phyloP scores from a whole-genome alignment of 129 eudicot genomes.

The Mikania micrantha region DNA sequence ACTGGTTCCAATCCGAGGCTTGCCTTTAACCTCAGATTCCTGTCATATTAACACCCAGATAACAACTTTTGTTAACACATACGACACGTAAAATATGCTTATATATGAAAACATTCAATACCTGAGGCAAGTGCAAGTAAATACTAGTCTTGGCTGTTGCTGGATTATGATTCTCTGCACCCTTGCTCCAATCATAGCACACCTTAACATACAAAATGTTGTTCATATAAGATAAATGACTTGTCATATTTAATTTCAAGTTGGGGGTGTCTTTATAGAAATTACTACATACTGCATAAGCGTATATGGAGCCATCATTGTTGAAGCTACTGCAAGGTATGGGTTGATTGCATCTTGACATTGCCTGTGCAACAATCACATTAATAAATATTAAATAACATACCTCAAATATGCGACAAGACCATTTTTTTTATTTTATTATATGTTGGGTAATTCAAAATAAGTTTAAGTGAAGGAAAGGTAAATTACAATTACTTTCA shows the following conservation, averaged over 20 bases:
- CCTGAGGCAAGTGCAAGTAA: conserved; percentile 74
- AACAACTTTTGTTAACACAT: neutral
- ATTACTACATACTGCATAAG: conserved; percentile 53
- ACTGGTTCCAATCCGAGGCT: conserved; percentile 52
- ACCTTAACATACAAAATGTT: conserved; percentile 36
- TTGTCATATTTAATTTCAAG: neutral
- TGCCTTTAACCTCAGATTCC: conserved; percentile 81
- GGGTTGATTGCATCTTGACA: conserved; percentile 85
- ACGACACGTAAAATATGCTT: neutral
- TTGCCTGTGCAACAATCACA: conserved; percentile 43
- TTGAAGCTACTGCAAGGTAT: conserved; percentile 86
- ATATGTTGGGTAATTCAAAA: neutral
- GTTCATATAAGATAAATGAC: conserved; percentile 1
- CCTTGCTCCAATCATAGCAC: conserved; percentile 95
- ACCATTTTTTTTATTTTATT: neutral
- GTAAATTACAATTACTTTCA: neutral
- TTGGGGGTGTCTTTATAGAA: neutral
- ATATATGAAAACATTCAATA: neutral
- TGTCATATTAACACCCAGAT: conserved; percentile 20
- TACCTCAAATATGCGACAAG: neutral
- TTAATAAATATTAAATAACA: neutral
- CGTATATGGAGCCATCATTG: conserved; percentile 88
- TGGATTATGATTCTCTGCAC: conserved; percentile 95
- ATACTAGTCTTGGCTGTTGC: conserved; percentile 67
- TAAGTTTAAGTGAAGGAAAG: neutral